Percentiles rank a stretch among this genome's conserved stretches.
Evolutionary conservation across 768 basidiomycete genomes (phyloP).

Genomic region (Cubamyces lactineus): DNA sequence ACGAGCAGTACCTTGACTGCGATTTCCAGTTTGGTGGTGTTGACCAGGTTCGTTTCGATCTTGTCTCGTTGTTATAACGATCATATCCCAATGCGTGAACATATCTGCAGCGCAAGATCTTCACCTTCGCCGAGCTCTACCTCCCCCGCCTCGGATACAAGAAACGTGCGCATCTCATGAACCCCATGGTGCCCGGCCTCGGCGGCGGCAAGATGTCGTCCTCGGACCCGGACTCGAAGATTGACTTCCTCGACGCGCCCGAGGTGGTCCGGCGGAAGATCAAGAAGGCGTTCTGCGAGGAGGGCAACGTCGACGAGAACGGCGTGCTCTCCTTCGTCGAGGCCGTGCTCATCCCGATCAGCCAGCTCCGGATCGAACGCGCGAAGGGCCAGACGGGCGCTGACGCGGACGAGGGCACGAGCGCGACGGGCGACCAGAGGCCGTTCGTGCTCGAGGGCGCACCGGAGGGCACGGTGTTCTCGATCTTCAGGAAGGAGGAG

Average conservation of each 20-base stretch:
- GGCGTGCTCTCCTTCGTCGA: conserved; percentile 85
- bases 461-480: conserved; percentile 82
- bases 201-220: conserved; percentile 98
- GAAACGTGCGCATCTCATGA: conserved; percentile 98
- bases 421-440: conserved; percentile 52
- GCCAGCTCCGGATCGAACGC: conserved; percentile 69
- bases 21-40: conserved; percentile 99
- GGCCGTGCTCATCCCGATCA: conserved; percentile 88
- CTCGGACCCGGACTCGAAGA: conserved; percentile 96
- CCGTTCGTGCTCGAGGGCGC: conserved; percentile 72
- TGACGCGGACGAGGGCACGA: conserved; percentile 48
- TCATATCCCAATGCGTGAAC: background rate
- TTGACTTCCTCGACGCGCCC: conserved; percentile 92
- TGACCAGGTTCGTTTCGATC: conserved; percentile 72
- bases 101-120: conserved; percentile 85
- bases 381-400: conserved; percentile 46
- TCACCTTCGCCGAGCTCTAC: conserved; percentile 96
- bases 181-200: conserved; percentile 94
- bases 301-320: conserved; percentile 87
- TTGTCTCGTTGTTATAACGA: background rate
- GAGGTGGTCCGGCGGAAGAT: conserved; percentile 87
- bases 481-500: conserved; percentile 76
- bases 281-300: conserved; percentile 91
- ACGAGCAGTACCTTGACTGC: conserved; percentile 93
- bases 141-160: conserved; percentile 90